Evolutionary conservation across 805 yeast species (phyloP).

Genomic region (Candida berthetii): DNA sequence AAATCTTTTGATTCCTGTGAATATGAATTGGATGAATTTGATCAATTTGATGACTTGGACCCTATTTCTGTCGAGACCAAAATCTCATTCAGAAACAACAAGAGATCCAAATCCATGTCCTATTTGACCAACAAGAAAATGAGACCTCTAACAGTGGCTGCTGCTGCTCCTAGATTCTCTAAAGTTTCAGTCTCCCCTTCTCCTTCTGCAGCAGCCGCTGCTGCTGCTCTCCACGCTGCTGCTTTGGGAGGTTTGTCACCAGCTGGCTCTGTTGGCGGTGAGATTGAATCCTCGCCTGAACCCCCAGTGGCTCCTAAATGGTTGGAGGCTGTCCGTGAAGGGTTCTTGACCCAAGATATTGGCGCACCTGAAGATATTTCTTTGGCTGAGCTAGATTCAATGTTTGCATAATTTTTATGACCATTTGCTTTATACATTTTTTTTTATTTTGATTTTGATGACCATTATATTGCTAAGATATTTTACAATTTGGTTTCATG

Average conservation of each 20-base stretch:
- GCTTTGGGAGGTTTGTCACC: constrained; percentile 46
- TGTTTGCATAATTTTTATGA: constrained; percentile 26
- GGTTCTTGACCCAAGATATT: constrained; percentile 73
- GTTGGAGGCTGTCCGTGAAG: constrained; percentile 69
- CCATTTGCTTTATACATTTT: background rate
- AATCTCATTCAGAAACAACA: constrained; percentile 37
- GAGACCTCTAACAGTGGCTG: constrained; percentile 57
- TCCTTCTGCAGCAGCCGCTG: constrained; percentile 66
- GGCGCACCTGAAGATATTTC: constrained; percentile 75
- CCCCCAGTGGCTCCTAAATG: constrained; percentile 47
- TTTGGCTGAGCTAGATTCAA: constrained; percentile 57
- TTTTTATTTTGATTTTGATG: background rate
- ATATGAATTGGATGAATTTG: constrained; percentile 21
- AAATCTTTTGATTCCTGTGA: constrained; percentile 32
- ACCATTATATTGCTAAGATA: too few relatives aligned
- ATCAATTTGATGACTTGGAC: constrained; percentile 30
- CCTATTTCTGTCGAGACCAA: constrained; percentile 25
- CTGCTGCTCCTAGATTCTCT: constrained; percentile 79
- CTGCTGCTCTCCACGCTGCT: constrained; percentile 68
- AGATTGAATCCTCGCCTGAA: constrained; percentile 15
- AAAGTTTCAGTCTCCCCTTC: constrained; percentile 49
- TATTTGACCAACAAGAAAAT: constrained; percentile 47
- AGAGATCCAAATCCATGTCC: constrained; percentile 61
- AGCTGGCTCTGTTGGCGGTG: constrained; percentile 27
- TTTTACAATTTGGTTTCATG: background rate